phyloP scores from a whole-genome alignment of 106 monocot genomes.

The Dendrobium chrysotoxum region DNA sequence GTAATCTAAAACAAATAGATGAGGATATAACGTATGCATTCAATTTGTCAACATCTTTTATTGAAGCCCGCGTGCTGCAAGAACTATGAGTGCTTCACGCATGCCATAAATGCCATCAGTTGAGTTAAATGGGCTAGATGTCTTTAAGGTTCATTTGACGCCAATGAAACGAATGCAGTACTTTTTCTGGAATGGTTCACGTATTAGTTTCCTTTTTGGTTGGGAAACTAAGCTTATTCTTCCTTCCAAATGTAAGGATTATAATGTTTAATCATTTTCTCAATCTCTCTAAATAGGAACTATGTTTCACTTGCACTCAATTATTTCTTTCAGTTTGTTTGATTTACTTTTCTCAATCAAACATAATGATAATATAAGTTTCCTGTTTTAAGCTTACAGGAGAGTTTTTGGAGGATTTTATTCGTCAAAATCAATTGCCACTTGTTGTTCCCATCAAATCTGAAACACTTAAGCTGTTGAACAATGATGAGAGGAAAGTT shows the following conservation, averaged over 20 bases:
- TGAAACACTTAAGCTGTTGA: slow-evolving; percentile 82
- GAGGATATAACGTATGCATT: not conserved
- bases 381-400: slow-evolving; percentile 37
- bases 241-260: not conserved
- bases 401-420: slow-evolving; percentile 81
- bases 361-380: not conserved
- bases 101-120: not conserved
- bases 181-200: not conserved
- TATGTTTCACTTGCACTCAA: not conserved
- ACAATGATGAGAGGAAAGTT: slow-evolving; percentile 72
- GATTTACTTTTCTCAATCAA: not conserved
- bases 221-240: not conserved
- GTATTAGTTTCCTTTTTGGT: not conserved
- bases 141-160: not conserved
- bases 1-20: too few species aligned
- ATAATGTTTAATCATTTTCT: not conserved
- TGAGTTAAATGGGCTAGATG: not conserved
- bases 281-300: not conserved
- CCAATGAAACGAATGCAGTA: not conserved
- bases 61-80: not conserved
- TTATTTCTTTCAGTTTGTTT: not conserved
- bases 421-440: slow-evolving; percentile 74
- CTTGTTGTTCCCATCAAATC: slow-evolving; percentile 66
- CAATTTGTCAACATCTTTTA: not conserved
- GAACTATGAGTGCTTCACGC: not conserved